Conservation (phyloP, 208 protist genomes). For the Trypanosoma vivax region DNA sequence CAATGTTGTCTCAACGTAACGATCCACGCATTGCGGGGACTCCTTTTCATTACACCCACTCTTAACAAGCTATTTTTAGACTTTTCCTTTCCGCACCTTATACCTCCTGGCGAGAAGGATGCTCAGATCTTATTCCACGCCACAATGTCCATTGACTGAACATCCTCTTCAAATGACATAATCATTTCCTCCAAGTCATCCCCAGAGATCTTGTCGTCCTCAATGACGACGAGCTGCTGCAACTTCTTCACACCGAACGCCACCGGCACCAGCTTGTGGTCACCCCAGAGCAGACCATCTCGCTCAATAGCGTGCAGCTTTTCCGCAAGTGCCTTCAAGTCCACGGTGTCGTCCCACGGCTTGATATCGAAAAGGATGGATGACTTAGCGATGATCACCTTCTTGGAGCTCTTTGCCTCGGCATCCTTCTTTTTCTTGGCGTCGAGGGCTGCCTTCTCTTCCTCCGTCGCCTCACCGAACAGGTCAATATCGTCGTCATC, state of each 20-base stretch:
- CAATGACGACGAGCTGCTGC: conserved; percentile 89
- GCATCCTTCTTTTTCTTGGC: conserved; percentile 85
- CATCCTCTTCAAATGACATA: conserved; percentile 89
- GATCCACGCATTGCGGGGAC: too few relatives aligned
- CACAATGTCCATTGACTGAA: conserved; percentile 94
- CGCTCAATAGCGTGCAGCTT: conserved; percentile 80
- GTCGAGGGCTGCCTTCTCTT: conserved; percentile 80
- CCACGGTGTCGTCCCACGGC: conserved; percentile 90
- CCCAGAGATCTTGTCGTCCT: conserved; percentile 92
- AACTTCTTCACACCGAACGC: conserved; percentile 96
- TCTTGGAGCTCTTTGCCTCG: conserved; percentile 77
- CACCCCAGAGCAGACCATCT: conserved; percentile 90
- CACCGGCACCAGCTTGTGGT: conserved; percentile 85
- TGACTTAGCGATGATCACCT: conserved; percentile 82
- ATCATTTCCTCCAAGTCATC: conserved; percentile 94
- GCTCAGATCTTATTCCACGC: conserved; percentile 95
- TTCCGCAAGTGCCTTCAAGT: conserved; percentile 81
- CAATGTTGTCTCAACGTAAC: too few relatives aligned
- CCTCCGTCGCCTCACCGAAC: conserved; percentile 83
- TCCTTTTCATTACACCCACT: too few relatives aligned
- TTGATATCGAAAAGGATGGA: conserved; percentile 91
- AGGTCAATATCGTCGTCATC: conserved; percentile 89
- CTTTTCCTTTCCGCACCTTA: not conserved
- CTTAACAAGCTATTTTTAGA: too few relatives aligned
- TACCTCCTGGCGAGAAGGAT: not conserved